Evolutionary conservation across 371 early-diverging fungal genomes (phyloP).

Genomic region (Caulochytrium protostelioides): DNA sequence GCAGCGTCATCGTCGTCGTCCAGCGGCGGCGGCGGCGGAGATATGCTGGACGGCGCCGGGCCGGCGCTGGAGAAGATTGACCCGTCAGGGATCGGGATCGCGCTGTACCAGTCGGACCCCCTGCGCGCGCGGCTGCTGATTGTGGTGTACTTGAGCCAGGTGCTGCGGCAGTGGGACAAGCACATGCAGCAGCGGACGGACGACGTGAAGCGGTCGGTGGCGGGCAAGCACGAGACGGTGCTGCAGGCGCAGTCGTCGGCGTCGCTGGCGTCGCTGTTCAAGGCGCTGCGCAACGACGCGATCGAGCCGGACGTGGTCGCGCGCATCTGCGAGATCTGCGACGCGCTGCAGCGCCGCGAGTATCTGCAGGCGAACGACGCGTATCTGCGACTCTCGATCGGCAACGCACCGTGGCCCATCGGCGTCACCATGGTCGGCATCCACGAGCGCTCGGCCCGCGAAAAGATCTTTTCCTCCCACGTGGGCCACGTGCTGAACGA

Average conservation of each 20-base stretch:
- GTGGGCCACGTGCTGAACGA: constrained; percentile 96
- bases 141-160: constrained; percentile 53
- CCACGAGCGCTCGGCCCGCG: constrained; percentile 88
- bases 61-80: too few species aligned
- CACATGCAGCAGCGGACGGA: constrained; percentile 55
- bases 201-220: constrained; percentile 41
- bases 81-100: constrained; percentile 32
- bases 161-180: constrained; percentile 72
- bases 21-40: background rate
- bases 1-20: too few species aligned
- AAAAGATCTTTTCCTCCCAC: constrained; percentile 80
- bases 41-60: background rate
- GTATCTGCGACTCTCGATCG: constrained; percentile 80
- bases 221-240: constrained; percentile 63
- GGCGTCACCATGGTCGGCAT: constrained; percentile 83
- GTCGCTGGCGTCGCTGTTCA: constrained; percentile 74
- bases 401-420: constrained; percentile 98
- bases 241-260: constrained; percentile 65
- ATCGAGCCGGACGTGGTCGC: constrained; percentile 66
- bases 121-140: too few species aligned
- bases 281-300: constrained; percentile 49
- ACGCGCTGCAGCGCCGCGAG: constrained; percentile 57
- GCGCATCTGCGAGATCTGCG: constrained; percentile 69
- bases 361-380: constrained; percentile 83
- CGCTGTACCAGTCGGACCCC: constrained; percentile 46